Evolutionary conservation across 1,284 basidiomycete genomes (phyloP).

Genomic region (Tilletia caries): DNA sequence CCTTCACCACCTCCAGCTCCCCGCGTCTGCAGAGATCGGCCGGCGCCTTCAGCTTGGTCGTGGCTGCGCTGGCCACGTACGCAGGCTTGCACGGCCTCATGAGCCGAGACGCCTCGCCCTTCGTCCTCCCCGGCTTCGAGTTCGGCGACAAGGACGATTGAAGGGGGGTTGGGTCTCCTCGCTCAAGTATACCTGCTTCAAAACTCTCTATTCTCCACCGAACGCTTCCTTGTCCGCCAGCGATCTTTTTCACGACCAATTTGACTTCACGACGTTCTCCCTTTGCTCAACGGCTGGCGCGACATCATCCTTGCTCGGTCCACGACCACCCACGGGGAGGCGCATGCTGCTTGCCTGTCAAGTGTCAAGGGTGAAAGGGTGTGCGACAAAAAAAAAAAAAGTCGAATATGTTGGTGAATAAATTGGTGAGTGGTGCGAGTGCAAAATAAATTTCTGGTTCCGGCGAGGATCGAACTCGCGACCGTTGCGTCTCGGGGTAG

Average conservation of each 20-base stretch:
- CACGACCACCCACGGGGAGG: no score
- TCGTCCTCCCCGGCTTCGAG: background rate
- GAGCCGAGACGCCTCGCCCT: background rate
- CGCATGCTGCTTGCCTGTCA: no score
- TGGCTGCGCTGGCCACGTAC: background rate
- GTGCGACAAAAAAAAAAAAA: no score
- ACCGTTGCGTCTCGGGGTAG: conserved; percentile 10
- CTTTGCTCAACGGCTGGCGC: no score
- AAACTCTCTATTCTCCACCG: background rate
- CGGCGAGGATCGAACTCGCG: conserved; percentile 15
- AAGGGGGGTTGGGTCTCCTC: background rate
- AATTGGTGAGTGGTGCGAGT: no score
- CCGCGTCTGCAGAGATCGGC: background rate
- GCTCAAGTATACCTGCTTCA: background rate
- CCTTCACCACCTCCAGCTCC: background rate
- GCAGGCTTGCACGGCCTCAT: background rate
- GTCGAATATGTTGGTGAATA: no score
- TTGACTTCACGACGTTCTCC: no score
- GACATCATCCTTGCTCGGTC: no score
- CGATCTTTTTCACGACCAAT: no score
- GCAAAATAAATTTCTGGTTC: conserved; percentile 1
- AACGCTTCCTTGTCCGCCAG: no score
- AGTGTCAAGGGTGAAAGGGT: no score
- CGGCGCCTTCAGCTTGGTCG: background rate
- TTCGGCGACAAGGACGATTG: conserved; percentile 1